Evolutionary conservation across 2,329 filamentous ascomycete genomes (phyloP).

Genomic region (Sclerotinia glacialis): DNA sequence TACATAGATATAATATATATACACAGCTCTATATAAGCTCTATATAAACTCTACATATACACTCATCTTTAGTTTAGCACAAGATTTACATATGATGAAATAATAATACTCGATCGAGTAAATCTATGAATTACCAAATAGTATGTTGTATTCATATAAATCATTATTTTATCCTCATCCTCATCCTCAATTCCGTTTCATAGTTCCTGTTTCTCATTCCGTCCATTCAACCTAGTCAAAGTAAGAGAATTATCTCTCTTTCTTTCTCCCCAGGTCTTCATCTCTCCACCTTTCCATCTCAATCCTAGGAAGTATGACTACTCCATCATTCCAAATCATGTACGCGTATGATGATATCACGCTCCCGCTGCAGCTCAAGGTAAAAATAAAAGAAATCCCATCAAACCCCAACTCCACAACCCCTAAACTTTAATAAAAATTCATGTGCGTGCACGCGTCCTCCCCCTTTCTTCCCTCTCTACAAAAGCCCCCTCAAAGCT

Average conservation of each 20-base stretch:
- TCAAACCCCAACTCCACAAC: neutral
- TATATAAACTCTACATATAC: too few species aligned
- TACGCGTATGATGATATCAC: neutral
- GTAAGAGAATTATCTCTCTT: too few species aligned
- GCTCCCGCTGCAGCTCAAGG: neutral
- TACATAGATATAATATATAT: too few species aligned
- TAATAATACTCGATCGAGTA: too few species aligned
- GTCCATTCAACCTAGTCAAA: neutral
- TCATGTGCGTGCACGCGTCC: neutral
- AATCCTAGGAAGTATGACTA: neutral
- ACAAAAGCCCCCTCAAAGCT: constrained; percentile 75
- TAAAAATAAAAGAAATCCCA: neutral
- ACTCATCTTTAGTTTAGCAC: too few species aligned
- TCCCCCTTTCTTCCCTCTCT: neutral
- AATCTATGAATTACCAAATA: neutral
- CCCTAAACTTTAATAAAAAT: neutral
- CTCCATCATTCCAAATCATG: neutral
- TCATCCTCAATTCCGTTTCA: neutral
- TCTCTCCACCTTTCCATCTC: neutral
- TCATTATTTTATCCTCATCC: neutral
- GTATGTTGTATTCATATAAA: neutral
- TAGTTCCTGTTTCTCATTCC: neutral
- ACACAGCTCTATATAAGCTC: too few species aligned
- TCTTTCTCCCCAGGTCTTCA: neutral
- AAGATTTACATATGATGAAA: too few species aligned